Percentiles rank a stretch among this genome's conserved stretches.
Evolutionary conservation across 495 filamentous ascomycete species (phyloP).

Genomic region (Penicillium cataractarum): DNA sequence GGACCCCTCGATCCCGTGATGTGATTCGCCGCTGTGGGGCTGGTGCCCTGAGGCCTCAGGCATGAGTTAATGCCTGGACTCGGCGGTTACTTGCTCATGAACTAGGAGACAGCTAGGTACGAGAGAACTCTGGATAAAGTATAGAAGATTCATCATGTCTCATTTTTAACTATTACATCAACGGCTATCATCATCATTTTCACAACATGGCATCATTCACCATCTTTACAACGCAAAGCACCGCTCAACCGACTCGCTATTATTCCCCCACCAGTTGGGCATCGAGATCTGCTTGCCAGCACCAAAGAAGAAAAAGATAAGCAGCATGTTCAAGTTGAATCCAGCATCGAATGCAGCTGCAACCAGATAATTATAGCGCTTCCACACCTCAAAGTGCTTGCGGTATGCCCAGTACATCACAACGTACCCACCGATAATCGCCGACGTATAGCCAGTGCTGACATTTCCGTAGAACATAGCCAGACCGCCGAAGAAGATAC

Average conservation of each 20-base stretch:
- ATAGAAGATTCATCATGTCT: background rate
- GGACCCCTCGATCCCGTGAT: constrained; percentile 25
- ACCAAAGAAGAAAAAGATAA: constrained; percentile 59
- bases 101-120: background rate
- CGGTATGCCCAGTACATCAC: constrained; percentile 59
- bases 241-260: constrained; percentile 36
- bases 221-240: constrained; percentile 37
- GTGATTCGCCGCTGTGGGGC: constrained; percentile 24
- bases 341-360: constrained; percentile 61
- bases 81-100: background rate
- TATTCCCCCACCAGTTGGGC: constrained; percentile 63
- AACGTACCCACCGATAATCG: constrained; percentile 58
- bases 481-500: constrained; percentile 51
- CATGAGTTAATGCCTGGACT: background rate
- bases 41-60: constrained; percentile 20
- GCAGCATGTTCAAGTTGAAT: constrained; percentile 59
- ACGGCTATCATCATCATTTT: background rate
- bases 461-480: constrained; percentile 44
- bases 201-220: background rate
- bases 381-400: constrained; percentile 57
- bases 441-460: constrained; percentile 57
- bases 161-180: background rate
- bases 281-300: constrained; percentile 55
- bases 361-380: constrained; percentile 58
- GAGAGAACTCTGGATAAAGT: background rate